A percentile compares a stretch with the other conserved stretches of the same genome.
Evolutionary conservation across 129 eudicot species (phyloP).

Genomic region (Centaurea solstitialis): DNA sequence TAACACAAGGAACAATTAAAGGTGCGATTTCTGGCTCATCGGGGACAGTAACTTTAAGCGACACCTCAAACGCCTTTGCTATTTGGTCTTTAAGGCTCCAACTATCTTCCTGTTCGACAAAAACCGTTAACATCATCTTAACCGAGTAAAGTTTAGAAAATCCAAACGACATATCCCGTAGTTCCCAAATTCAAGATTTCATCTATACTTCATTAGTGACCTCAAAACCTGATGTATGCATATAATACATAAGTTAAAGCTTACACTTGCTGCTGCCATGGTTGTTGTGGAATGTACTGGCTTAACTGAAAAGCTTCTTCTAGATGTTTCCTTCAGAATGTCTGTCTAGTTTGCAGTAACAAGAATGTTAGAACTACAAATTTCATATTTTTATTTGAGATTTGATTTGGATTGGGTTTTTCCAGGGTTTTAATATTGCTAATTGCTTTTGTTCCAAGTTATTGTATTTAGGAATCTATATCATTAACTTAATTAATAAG

Average conservation of each 20-base stretch:
- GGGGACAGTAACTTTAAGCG: conserved; percentile 68
- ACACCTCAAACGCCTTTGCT: conserved; percentile 61
- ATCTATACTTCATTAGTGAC: neutral
- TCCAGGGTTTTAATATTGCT: too few relatives aligned
- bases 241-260: neutral
- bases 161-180: neutral
- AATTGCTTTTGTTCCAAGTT: too few relatives aligned
- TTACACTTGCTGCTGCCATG: conserved; percentile 65
- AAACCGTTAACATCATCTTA: conserved; percentile 13
- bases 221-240: neutral
- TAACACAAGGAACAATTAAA: conserved; percentile 58
- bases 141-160: neutral
- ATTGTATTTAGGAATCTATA: too few relatives aligned
- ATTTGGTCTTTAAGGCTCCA: conserved; percentile 74
- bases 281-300: conserved; percentile 38
- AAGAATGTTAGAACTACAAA: conserved; percentile 28
- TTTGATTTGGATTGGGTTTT: too few relatives aligned
- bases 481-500: too few relatives aligned
- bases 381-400: too few relatives aligned
- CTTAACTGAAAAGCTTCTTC: conserved; percentile 35
- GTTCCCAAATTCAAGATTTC: conserved; percentile 1
- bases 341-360: conserved; percentile 70
- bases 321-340: conserved; percentile 53
- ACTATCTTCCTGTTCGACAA: conserved; percentile 47
- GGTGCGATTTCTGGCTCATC: conserved; percentile 66